phyloP scores from a whole-genome alignment of 805 yeast species.

The Starmerella tilneyi region DNA sequence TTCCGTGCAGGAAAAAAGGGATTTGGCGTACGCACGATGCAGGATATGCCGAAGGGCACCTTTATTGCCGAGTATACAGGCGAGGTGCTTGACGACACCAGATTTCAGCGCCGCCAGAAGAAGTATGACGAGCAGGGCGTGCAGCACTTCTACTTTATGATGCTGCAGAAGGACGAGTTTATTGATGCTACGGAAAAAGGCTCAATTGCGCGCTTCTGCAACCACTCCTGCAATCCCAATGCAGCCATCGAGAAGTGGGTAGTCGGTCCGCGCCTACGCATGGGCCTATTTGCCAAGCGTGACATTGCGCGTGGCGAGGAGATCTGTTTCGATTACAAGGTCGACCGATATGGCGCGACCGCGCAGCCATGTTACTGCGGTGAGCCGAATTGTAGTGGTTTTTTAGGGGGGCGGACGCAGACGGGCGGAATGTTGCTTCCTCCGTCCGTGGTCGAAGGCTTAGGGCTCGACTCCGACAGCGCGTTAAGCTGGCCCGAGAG shows the following conservation, averaged over 20 bases:
- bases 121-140: constrained; percentile 49
- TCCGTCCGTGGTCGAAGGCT: constrained; percentile 70
- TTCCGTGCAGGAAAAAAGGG: constrained; percentile 78
- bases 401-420: constrained; percentile 94
- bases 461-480: constrained; percentile 61
- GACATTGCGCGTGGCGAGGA: constrained; percentile 70
- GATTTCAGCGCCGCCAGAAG: constrained; percentile 65
- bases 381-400: constrained; percentile 81
- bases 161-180: constrained; percentile 84
- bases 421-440: constrained; percentile 86
- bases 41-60: constrained; percentile 46
- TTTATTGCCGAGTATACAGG: constrained; percentile 90
- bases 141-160: constrained; percentile 89
- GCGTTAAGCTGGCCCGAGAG: constrained; percentile 39
- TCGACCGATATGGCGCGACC: constrained; percentile 89
- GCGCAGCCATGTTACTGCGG: constrained; percentile 94
- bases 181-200: constrained; percentile 92
- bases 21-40: constrained; percentile 71
- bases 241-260: constrained; percentile 97
- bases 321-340: constrained; percentile 84
- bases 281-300: constrained; percentile 91
- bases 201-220: constrained; percentile 79
- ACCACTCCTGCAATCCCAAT: constrained; percentile 92
- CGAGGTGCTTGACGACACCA: constrained; percentile 73
- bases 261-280: constrained; percentile 74